phyloP scores from a whole-genome alignment of 257 asterid genomes.

The Voacanga thouarsii region DNA sequence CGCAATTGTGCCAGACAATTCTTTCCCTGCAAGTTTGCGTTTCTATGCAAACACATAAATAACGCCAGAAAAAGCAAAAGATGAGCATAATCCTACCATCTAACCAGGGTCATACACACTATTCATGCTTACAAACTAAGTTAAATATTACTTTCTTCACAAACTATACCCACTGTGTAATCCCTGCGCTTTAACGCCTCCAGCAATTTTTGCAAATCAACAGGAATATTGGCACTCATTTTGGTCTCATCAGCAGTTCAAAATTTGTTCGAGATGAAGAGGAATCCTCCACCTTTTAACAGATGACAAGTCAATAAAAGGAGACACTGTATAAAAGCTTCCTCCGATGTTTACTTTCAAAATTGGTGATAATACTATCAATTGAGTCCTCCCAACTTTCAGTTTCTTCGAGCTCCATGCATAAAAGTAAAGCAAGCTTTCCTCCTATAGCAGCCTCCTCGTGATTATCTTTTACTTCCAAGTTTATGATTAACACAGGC shows the following conservation, averaged over 20 bases:
- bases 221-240: too few species aligned
- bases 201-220: not conserved
- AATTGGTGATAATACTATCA: not conserved
- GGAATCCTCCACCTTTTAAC: too few species aligned
- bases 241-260: not conserved
- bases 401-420: slow-evolving; percentile 45
- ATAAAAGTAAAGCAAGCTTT: slow-evolving; percentile 71
- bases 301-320: slow-evolving; percentile 3
- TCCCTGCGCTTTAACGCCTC: not conserved
- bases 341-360: slow-evolving; percentile 9
- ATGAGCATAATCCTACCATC: too few species aligned
- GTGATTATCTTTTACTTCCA: slow-evolving; percentile 97
- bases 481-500: slow-evolving; percentile 76
- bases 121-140: not conserved
- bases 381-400: slow-evolving; percentile 1
- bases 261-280: not conserved
- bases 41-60: too few species aligned
- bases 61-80: too few species aligned
- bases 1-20: too few species aligned
- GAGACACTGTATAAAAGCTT: slow-evolving; percentile 9
- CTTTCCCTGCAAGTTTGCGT: too few species aligned
- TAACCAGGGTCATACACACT: not conserved
- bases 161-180: too few species aligned
- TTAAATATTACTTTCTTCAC: too few species aligned
- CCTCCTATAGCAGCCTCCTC: slow-evolving; percentile 98